These are phyloP conservation scores for Pythium biforme DNA, from an alignment of 352 stramenopile species.

Conservation along the genomic window DNA sequence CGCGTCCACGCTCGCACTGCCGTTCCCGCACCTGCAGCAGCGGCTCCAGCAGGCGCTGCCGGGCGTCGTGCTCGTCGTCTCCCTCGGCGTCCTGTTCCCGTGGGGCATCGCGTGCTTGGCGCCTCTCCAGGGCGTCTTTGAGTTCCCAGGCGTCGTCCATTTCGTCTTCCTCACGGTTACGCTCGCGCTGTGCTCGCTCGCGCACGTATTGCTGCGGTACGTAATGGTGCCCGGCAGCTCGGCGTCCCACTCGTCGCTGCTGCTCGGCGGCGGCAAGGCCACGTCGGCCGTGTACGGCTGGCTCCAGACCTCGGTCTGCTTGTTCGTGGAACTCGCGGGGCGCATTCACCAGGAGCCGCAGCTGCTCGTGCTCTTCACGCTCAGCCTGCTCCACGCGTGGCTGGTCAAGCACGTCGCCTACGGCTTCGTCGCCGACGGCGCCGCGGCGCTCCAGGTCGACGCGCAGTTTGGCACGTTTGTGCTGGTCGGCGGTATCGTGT, in stretches of 20 bases:
- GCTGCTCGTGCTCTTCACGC: constrained; percentile 32
- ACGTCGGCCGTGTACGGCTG: constrained; percentile 30
- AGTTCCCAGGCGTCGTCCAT: constrained; percentile 23
- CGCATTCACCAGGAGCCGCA: constrained; percentile 32
- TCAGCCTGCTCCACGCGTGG: constrained; percentile 31
- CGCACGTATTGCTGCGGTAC: constrained; percentile 30
- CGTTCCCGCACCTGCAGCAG: constrained; percentile 30
- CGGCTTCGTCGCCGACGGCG: constrained; percentile 14
- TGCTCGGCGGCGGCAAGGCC: constrained; percentile 25
- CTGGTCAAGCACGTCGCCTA: constrained; percentile 23
- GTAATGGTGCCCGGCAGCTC: constrained; percentile 28
- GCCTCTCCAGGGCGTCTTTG: constrained; percentile 24
- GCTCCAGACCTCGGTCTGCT: constrained; percentile 27
- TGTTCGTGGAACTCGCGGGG: constrained; percentile 24
- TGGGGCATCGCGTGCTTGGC: constrained; percentile 4
- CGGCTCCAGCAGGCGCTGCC: constrained; percentile 30
- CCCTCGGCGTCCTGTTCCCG: constrained; percentile 8
- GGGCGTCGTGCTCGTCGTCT: constrained; percentile 24
- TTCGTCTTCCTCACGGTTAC: constrained; percentile 13
- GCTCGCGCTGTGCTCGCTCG: constrained; percentile 22
- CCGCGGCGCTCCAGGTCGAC: constrained; percentile 8
- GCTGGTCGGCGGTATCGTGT: constrained; percentile 21
- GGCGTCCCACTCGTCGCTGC: constrained; percentile 23
- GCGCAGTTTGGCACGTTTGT: constrained; percentile 26
- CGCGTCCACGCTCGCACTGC: constrained; percentile 22